Percentiles rank a stretch among this genome's conserved stretches.
Evolutionary conservation across 73 alveolate species (phyloP).

Genomic region (Paramecium bursaria): DNA sequence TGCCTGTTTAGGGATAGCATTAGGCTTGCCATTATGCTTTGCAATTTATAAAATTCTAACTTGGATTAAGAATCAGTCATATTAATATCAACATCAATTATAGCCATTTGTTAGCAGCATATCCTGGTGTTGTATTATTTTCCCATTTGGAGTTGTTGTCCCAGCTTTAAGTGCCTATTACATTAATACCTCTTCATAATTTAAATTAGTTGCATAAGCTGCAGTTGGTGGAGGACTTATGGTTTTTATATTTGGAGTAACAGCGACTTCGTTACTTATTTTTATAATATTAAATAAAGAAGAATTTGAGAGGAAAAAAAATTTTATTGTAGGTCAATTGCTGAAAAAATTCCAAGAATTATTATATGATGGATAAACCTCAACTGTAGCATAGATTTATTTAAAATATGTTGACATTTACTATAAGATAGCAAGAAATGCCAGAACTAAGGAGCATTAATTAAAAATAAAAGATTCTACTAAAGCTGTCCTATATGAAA

Average conservation of each 20-base stretch:
- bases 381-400: no score
- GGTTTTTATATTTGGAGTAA: slow-evolving; percentile 29
- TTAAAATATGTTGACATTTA: no score
- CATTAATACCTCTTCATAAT: background rate
- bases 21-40: slow-evolving; percentile 12
- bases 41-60: slow-evolving; percentile 3
- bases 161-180: slow-evolving; percentile 6
- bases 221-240: slow-evolving; percentile 48
- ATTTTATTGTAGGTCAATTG: background rate
- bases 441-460: no score
- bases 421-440: no score
- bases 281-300: slow-evolving; percentile 44
- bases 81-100: slow-evolving; percentile 3
- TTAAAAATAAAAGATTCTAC: no score
- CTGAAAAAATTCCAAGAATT: no score
- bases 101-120: slow-evolving; percentile 16
- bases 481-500: no score
- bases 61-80: slow-evolving; percentile 26
- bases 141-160: slow-evolving; percentile 48
- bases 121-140: slow-evolving; percentile 45
- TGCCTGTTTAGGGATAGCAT: background rate
- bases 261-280: slow-evolving; percentile 28
- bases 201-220: slow-evolving; percentile 20
- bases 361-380: no score
- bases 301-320: slow-evolving; percentile 54